A percentile compares a stretch with the other conserved stretches of the same genome.
These are phyloP conservation scores for Termitomyces sp. DNA, from an alignment of 768 basidiomycete genomes.

Conservation along the genomic window DNA sequence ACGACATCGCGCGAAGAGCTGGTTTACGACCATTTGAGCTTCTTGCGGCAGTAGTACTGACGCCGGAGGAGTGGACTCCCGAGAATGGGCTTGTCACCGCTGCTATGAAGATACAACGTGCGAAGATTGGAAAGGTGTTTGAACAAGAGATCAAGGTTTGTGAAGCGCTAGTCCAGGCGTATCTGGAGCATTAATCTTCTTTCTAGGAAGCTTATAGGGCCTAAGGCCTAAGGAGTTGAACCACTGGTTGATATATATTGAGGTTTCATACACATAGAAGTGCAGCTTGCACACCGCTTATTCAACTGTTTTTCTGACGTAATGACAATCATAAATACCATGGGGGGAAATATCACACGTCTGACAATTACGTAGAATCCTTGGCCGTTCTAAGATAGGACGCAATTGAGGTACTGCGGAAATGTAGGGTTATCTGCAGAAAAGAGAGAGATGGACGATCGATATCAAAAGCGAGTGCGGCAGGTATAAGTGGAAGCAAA, in stretches of 20 bases:
- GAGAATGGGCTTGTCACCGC: conserved; percentile 83
- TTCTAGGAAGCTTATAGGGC: not conserved
- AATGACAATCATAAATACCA: not conserved
- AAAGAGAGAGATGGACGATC: too few species aligned
- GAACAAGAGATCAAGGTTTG: conserved; percentile 58
- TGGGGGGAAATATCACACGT: too few species aligned
- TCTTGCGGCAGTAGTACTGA: conserved; percentile 69
- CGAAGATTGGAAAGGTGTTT: conserved; percentile 62
- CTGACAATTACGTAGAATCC: too few species aligned
- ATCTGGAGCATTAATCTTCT: not conserved
- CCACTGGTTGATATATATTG: not conserved
- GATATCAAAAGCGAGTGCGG: too few species aligned
- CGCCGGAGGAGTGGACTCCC: conserved; percentile 86
- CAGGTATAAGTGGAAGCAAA: too few species aligned
- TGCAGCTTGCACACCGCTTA: not conserved
- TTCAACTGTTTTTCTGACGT: not conserved
- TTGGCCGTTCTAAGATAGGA: too few species aligned
- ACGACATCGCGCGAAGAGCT: conserved; percentile 72
- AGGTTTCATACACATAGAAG: too few species aligned
- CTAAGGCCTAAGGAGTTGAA: not conserved
- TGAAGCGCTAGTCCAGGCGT: not conserved
- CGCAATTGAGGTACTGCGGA: too few species aligned
- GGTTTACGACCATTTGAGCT: conserved; percentile 78
- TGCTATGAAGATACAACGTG: conserved; percentile 88
- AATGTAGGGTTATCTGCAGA: too few species aligned